Conservation (phyloP, 306 rosid genomes). For the Fagus sylvatica region DNA sequence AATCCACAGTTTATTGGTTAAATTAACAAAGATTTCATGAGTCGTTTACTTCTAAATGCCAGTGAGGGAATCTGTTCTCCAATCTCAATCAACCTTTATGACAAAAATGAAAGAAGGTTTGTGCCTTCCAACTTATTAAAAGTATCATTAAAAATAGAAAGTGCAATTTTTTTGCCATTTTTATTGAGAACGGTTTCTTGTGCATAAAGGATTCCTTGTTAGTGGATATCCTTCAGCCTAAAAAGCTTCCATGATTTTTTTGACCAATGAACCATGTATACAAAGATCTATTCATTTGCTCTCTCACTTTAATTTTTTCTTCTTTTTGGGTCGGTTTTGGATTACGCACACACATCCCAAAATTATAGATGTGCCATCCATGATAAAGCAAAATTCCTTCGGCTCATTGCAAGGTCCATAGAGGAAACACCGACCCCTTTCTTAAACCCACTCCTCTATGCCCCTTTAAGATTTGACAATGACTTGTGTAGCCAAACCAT, state of each 20-base stretch:
- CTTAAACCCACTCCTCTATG: slow-evolving; percentile 11
- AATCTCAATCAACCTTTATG: slow-evolving; percentile 18
- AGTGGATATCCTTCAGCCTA: slow-evolving; percentile 43
- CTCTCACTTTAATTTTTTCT: slow-evolving; percentile 5
- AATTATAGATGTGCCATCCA: slow-evolving; percentile 25
- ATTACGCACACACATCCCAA: slow-evolving; percentile 10
- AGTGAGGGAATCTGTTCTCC: slow-evolving; percentile 17
- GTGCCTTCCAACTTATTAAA: slow-evolving; percentile 20
- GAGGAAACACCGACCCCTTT: slow-evolving; percentile 19
- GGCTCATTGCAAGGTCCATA: slow-evolving; percentile 25
- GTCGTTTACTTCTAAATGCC: background rate
- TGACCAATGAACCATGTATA: slow-evolving; percentile 19
- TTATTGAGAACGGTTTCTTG: slow-evolving; percentile 25
- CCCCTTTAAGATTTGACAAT: slow-evolving; percentile 21
- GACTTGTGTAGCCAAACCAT: slow-evolving; percentile 28
- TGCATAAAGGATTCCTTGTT: slow-evolving; percentile 42
- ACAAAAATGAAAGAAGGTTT: slow-evolving; percentile 7
- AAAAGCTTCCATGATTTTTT: slow-evolving; percentile 38
- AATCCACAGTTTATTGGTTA: background rate
- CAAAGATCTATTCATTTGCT: slow-evolving; percentile 1
- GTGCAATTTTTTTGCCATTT: background rate
- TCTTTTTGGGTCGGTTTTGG: slow-evolving; percentile 38
- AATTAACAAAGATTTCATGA: background rate
- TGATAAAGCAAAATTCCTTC: slow-evolving; percentile 40
- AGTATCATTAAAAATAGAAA: background rate